Evolutionary conservation across 2,329 filamentous ascomycete species (phyloP).

Genomic region (Xylaria sp.): DNA sequence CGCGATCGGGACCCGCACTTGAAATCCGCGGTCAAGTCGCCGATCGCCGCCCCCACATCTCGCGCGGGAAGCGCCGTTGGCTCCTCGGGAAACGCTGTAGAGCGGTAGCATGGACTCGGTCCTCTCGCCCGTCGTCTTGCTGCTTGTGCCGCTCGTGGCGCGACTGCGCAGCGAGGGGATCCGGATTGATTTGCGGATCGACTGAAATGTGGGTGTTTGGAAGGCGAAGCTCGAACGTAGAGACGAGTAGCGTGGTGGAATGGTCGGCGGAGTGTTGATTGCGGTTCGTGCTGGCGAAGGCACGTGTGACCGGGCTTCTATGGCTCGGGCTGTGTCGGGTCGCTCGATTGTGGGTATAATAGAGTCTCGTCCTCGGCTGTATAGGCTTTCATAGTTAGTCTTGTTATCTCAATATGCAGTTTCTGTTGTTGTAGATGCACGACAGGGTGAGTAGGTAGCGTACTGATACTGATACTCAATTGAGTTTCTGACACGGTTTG

Average conservation of each 20-base stretch:
- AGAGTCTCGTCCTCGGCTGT: neutral
- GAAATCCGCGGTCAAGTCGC: neutral
- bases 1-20: conserved; percentile 17
- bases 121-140: conserved; percentile 12
- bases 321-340: conserved; percentile 1
- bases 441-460: neutral
- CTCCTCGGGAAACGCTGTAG: neutral
- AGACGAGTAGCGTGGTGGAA: conserved; percentile 42
- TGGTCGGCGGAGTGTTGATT: conserved; percentile 31
- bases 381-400: conserved; percentile 8
- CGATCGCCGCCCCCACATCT: neutral
- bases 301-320: neutral
- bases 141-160: conserved; percentile 19
- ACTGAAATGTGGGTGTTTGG: conserved; percentile 31
- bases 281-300: neutral
- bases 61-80: neutral
- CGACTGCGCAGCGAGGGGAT: conserved; percentile 24
- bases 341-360: conserved; percentile 21
- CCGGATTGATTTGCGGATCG: conserved; percentile 29
- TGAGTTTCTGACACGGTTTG: neutral
- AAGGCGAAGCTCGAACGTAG: conserved; percentile 31
- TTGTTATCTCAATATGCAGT: neutral
- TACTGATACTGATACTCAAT: conserved; percentile 8
- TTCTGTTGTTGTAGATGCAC: neutral
- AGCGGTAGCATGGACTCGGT: conserved; percentile 28